Base-by-base conservation (phyloP, 2,329 filamentous ascomycete species). In the Paraconiothyrium sp. region DNA sequence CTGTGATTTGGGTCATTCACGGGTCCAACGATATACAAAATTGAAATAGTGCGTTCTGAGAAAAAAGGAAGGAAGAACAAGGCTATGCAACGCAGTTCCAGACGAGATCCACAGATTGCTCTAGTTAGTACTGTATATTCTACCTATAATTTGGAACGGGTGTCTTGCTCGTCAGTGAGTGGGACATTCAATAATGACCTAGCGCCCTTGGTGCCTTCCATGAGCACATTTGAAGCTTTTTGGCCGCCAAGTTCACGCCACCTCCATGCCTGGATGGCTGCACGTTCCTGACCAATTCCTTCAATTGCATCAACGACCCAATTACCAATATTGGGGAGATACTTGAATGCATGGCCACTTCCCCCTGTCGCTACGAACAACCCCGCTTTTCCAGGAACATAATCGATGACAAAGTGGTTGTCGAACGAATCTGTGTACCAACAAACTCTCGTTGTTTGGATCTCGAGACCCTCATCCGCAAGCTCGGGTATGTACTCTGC, bases 401-500 rank as follows among this genome's bases (percentile, higher is more conserved):
- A 13, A 13, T 46, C 43, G 10, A 46, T 46, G 43, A 24, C 9
- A n/a, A 24, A 46, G 20, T 44, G n/a, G 9, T 22, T 22, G 16
- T 44, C 8, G 7, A 24, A 22, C 9, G 43, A 11, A 13, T 46
- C 43, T 22, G 43, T 46, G 20, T 46, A 24, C 20, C 43, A 24
- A 13, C 43, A 46, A 3, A 24, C 20, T 4, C 43, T 22, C 20
- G 43, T 46, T 1, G 4, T 10, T 22, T 24, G 20, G 20, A 46
- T 11, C 20, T 46, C 7, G 6, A 41, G 16, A 20, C 14, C 14
- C 3, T 76, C 51, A 2, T 66, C 67, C 34, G 52, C 63, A 3
- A 85, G 69, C 47, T 85, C 83, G 0, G 83, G 83, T 2, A 85
- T 68, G 57, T 81, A 80, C 8, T 78, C 73, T 11, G 75, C 65